Conservation (phyloP, 1,284 basidiomycete genomes). For the Sphagnurus paluster region DNA sequence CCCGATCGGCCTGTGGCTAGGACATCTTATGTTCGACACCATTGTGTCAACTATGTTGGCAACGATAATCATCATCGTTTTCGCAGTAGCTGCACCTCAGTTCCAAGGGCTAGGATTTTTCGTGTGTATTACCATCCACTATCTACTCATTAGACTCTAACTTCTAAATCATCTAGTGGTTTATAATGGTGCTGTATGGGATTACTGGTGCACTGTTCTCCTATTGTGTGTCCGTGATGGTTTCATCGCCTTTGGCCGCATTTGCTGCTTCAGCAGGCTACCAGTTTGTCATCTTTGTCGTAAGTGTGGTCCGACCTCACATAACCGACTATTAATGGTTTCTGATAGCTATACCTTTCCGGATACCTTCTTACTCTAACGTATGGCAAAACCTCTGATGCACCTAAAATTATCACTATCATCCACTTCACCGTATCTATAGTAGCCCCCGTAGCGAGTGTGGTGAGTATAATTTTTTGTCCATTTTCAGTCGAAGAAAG, state of each 20-base stretch:
- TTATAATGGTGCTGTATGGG: slow-evolving; percentile 72
- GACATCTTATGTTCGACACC: slow-evolving; percentile 76
- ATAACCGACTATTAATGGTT: not conserved
- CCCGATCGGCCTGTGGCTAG: slow-evolving; percentile 76
- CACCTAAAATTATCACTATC: slow-evolving; percentile 54
- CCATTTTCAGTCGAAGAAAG: not conserved
- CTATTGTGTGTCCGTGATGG: slow-evolving; percentile 64
- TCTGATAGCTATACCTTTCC: slow-evolving; percentile 56
- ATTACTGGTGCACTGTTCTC: slow-evolving; percentile 67
- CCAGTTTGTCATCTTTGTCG: slow-evolving; percentile 71
- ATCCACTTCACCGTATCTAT: slow-evolving; percentile 72
- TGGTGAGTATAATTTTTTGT: slow-evolving; percentile 45
- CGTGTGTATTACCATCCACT: no score
- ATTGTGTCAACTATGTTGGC: slow-evolving; percentile 58
- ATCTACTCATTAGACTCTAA: not conserved
- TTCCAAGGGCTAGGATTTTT: slow-evolving; percentile 73
- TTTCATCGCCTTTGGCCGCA: slow-evolving; percentile 68
- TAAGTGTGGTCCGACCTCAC: slow-evolving; percentile 32
- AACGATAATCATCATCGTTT: slow-evolving; percentile 63
- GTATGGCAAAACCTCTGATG: slow-evolving; percentile 62
- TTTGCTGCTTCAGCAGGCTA: slow-evolving; percentile 77
- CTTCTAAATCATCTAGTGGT: slow-evolving; percentile 49
- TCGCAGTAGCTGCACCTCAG: slow-evolving; percentile 55
- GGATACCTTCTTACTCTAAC: slow-evolving; percentile 71
- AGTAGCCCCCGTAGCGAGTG: slow-evolving; percentile 67